A percentile compares a stretch with the other conserved stretches of the same genome.
Conservation (phyloP, 345 rosid species). For the Hirschfeldia incana region DNA sequence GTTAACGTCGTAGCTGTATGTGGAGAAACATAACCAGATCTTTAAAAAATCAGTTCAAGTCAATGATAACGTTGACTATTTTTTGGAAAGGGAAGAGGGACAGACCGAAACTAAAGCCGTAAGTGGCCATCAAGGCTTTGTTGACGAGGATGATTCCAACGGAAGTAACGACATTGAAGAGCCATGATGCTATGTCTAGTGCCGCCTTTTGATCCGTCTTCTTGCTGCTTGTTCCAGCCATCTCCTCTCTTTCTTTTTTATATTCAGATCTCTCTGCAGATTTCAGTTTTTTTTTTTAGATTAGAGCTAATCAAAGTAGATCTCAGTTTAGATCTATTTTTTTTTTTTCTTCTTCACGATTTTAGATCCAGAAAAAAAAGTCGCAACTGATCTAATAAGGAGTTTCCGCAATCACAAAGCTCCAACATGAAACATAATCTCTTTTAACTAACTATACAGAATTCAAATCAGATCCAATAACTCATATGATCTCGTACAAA, state of each 20-base stretch:
- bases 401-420: background rate
- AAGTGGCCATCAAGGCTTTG: constrained; percentile 92
- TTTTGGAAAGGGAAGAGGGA: background rate
- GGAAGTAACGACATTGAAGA: constrained; percentile 95
- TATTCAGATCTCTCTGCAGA: constrained; percentile 34
- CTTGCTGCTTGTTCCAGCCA: constrained; percentile 64
- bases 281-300: constrained; percentile 9
- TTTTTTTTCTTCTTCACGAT: no score
- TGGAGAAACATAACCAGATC: constrained; percentile 35
- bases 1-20: constrained; percentile 99
- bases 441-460: background rate
- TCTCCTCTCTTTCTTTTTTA: constrained; percentile 33
- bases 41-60: background rate
- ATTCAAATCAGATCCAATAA: constrained; percentile 30
- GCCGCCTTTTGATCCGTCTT: constrained; percentile 67
- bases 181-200: constrained; percentile 91
- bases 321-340: background rate
- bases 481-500: no score
- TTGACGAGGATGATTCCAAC: constrained; percentile 97
- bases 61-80: no score
- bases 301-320: background rate
- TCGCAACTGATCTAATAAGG: background rate
- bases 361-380: constrained; percentile 14
- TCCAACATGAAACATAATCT: background rate
- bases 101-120: constrained; percentile 93